These are phyloP conservation scores for Sphagnum fallax DNA, from an alignment of 228 moss, liverwort and hornwort species.

Conservation along the genomic window DNA sequence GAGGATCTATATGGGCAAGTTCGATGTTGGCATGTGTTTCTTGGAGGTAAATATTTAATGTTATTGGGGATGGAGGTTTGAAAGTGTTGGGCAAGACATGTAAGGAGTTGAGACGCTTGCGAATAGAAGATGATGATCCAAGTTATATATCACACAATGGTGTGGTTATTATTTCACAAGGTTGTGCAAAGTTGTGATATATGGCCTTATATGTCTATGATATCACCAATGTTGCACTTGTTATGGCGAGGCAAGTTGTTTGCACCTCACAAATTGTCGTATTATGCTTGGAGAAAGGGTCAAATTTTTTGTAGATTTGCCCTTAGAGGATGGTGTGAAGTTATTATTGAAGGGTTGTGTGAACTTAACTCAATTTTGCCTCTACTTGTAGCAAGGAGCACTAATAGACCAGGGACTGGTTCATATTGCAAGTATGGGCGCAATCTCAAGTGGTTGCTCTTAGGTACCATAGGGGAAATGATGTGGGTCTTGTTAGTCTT, in stretches of 20 bases:
- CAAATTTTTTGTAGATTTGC: conserved; percentile 27
- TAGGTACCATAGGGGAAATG: conserved; percentile 71
- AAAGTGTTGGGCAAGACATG: conserved; percentile 41
- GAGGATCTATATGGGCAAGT: too few relatives aligned
- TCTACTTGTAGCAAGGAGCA: conserved; percentile 67
- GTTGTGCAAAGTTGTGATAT: conserved; percentile 58
- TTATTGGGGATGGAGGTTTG: conserved; percentile 70
- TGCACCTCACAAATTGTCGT: conserved; percentile 54
- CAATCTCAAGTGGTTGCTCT: conserved; percentile 63
- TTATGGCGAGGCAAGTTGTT: conserved; percentile 63
- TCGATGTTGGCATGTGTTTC: too few relatives aligned
- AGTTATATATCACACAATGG: conserved; percentile 60
- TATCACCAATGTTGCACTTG: conserved; percentile 57
- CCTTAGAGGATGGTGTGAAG: conserved; percentile 80
- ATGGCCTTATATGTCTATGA: conserved; percentile 54
- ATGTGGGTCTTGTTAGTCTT: conserved; percentile 28
- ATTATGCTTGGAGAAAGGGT: conserved; percentile 37
- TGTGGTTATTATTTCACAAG: conserved; percentile 58
- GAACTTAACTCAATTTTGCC: conserved; percentile 50
- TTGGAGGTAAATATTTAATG: conserved; percentile 44
- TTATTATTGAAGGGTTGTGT: conserved; percentile 56
- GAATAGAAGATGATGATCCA: conserved; percentile 55
- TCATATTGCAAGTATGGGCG: conserved; percentile 54
- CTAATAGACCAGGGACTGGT: conserved; percentile 69
- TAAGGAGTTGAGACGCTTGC: conserved; percentile 44